Evolutionary conservation across 441 rosid genomes (phyloP).

Genomic region (Bruguiera hainesii): DNA sequence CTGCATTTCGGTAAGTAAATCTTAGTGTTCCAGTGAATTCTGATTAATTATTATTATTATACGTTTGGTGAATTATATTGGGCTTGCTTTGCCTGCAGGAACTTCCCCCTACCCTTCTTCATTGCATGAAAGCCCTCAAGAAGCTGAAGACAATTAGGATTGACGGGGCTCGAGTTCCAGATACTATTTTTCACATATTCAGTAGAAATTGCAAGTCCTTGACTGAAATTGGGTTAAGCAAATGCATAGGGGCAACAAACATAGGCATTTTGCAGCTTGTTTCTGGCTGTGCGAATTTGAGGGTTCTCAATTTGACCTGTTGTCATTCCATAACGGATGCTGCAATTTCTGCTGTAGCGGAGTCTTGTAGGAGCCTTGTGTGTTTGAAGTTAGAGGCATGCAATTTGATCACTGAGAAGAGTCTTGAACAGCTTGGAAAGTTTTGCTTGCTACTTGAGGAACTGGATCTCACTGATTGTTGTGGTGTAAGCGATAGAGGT

Average conservation of each 20-base stretch:
- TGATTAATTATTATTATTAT: background rate
- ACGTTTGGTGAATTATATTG: conserved; percentile 5
- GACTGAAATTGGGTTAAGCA: conserved; percentile 69
- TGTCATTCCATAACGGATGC: conserved; percentile 67
- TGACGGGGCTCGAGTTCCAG: conserved; percentile 65
- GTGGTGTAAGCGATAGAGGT: conserved; percentile 70
- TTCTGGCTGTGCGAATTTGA: conserved; percentile 53
- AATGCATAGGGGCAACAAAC: conserved; percentile 63
- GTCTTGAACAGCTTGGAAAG: conserved; percentile 67
- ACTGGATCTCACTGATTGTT: conserved; percentile 87
- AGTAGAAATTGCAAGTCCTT: conserved; percentile 52
- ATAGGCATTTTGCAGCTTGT: conserved; percentile 58
- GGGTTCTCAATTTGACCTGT: conserved; percentile 58
- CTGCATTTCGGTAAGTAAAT: conserved; percentile 60
- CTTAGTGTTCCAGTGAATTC: background rate
- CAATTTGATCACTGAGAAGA: conserved; percentile 69
- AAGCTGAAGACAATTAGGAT: conserved; percentile 47
- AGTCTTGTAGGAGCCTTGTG: conserved; percentile 56
- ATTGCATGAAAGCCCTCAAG: conserved; percentile 49
- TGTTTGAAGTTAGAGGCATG: conserved; percentile 83
- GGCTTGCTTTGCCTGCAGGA: conserved; percentile 43
- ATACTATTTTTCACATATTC: conserved; percentile 42
- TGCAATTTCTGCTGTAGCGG: conserved; percentile 65
- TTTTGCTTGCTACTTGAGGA: conserved; percentile 60
- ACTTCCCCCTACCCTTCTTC: conserved; percentile 37